phyloP scores from a whole-genome alignment of 108 stramenopile species.

The Cyclotella cryptica region DNA sequence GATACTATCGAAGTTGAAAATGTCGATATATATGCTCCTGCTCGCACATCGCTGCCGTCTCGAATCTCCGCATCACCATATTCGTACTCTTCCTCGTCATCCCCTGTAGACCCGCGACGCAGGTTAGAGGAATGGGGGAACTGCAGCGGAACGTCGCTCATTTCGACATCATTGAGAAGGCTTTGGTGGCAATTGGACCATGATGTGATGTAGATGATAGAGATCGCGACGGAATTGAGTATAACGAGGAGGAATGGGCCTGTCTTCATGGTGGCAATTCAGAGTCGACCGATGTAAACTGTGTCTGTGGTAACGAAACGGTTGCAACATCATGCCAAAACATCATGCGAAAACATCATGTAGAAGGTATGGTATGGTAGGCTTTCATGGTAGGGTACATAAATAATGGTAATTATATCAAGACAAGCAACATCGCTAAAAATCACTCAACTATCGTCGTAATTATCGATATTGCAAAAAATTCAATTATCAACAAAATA shows the following conservation, averaged over 20 bases:
- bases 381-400: no score
- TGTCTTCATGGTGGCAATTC: neutral
- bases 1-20: neutral
- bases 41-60: neutral
- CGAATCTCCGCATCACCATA: neutral
- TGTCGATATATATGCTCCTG: neutral
- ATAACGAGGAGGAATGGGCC: neutral
- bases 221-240: neutral
- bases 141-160: neutral
- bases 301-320: no score
- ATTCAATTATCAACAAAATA: no score
- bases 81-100: conserved; percentile 4
- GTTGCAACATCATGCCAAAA: no score
- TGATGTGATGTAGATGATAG: conserved; percentile 6
- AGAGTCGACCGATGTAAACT: no score
- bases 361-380: no score
- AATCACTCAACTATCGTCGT: no score
- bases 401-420: no score
- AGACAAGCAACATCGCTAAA: no score
- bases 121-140: neutral
- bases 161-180: neutral
- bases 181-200: neutral
- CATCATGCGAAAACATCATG: no score
- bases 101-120: neutral
- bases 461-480: no score